Percentiles rank a stretch among this genome's conserved stretches.
Evolutionary conservation across 331 rosid genomes (phyloP).

Genomic region (Stylosanthes scabra): DNA sequence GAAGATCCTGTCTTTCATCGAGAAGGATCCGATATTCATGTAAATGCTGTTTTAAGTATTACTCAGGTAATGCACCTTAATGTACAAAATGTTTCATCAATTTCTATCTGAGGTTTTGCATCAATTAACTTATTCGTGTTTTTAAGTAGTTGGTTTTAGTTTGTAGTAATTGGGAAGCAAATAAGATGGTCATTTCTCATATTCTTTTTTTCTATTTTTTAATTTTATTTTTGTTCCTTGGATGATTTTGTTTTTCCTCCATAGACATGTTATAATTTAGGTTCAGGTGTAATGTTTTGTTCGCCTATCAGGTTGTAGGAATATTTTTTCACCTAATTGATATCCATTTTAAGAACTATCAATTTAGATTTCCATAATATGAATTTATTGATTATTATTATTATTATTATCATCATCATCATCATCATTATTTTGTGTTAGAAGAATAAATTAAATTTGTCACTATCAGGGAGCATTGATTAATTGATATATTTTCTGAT

Average conservation of each 20-base stretch:
- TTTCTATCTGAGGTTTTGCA: background rate
- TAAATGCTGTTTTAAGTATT: conserved; percentile 77
- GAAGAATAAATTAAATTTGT: too few species aligned
- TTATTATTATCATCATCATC: background rate
- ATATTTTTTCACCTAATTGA: background rate
- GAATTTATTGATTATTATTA: background rate
- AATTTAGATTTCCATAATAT: background rate
- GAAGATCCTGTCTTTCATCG: conserved; percentile 90
- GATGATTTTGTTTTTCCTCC: too few species aligned
- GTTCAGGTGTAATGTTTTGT: background rate
- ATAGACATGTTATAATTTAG: too few species aligned
- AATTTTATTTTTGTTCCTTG: too few species aligned
- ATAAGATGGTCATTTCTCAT: background rate
- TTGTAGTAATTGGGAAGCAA: conserved; percentile 20
- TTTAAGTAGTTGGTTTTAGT: conserved; percentile 1
- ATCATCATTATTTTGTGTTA: too few species aligned
- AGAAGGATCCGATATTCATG: conserved; percentile 92
- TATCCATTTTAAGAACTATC: background rate
- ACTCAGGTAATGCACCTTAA: conserved; percentile 66
- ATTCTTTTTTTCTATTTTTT: background rate
- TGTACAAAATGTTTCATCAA: background rate
- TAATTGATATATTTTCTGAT: background rate
- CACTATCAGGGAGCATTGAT: background rate
- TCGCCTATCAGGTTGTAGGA: background rate
- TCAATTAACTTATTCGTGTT: conserved; percentile 7